phyloP scores from a whole-genome alignment of 257 asterid species.

The Solanum rostratum region DNA sequence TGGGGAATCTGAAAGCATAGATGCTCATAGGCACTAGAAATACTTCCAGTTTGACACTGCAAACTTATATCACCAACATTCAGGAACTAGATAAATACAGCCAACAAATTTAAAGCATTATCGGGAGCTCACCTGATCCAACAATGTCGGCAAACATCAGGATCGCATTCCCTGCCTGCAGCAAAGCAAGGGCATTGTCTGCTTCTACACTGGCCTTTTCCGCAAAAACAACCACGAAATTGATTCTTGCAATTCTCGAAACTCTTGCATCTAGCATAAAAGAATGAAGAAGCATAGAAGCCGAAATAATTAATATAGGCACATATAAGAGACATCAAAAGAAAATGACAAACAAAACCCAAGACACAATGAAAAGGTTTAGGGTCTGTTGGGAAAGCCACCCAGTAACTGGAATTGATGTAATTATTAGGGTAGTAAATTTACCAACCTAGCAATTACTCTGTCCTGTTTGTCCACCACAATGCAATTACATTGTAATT shows the following conservation, averaged over 20 bases:
- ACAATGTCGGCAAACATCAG: slow-evolving; percentile 97
- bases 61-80: not conserved
- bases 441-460: too few species aligned
- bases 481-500: too few species aligned
- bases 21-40: not conserved
- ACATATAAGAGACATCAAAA: not conserved
- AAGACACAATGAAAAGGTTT: not conserved
- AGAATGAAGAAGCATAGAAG: slow-evolving; percentile 1
- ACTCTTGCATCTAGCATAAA: slow-evolving; percentile 38
- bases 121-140: slow-evolving; percentile 69
- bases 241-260: slow-evolving; percentile 86
- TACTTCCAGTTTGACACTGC: not conserved
- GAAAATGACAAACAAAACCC: not conserved
- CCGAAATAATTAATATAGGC: not conserved
- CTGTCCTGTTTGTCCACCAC: too few species aligned
- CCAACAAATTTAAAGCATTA: not conserved
- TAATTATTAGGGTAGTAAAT: too few species aligned
- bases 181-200: slow-evolving; percentile 99
- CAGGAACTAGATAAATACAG: not conserved
- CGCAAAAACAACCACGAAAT: slow-evolving; percentile 97
- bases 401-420: too few species aligned
- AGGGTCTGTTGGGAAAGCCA: not conserved
- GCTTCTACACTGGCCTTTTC: slow-evolving; percentile 98
- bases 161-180: slow-evolving; percentile 91
- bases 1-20: not conserved